Percentiles rank a stretch among this genome's conserved stretches.
These are phyloP conservation scores for Wickerhamiella occidentalis DNA, from an alignment of 805 yeast species.

Conservation along the genomic window DNA sequence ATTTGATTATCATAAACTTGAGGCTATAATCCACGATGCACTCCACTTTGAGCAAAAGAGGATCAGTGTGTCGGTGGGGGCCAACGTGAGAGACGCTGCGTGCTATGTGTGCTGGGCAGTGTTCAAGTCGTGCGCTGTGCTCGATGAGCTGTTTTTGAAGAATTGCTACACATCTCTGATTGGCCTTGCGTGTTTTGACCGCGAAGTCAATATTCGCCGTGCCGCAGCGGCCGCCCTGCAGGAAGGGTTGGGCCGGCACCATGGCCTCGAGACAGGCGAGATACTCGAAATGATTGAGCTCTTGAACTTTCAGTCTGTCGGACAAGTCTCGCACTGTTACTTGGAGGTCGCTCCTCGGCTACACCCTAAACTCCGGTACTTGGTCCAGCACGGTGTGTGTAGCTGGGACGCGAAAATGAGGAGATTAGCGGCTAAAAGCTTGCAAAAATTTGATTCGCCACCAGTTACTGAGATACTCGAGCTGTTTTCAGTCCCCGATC, in stretches of 20 bases:
- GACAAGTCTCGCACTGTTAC: conserved; percentile 35
- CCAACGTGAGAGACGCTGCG: conserved; percentile 70
- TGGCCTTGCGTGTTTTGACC: conserved; percentile 51
- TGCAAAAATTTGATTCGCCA: conserved; percentile 18
- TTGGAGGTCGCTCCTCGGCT: conserved; percentile 27
- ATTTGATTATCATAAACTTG: conserved; percentile 11
- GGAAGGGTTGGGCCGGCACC: conserved; percentile 71
- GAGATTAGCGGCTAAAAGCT: conserved; percentile 33
- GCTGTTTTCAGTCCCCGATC: neutral
- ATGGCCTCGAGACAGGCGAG: conserved; percentile 30
- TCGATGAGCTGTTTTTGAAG: neutral
- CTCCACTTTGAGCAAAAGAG: conserved; percentile 48
- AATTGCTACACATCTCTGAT: conserved; percentile 28
- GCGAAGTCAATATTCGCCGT: conserved; percentile 60
- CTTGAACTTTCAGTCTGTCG: conserved; percentile 41
- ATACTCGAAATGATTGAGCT: conserved; percentile 40
- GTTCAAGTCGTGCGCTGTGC: conserved; percentile 26
- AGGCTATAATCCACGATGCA: conserved; percentile 22
- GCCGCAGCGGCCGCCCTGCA: conserved; percentile 82
- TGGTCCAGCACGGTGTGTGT: conserved; percentile 28
- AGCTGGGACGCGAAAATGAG: conserved; percentile 35
- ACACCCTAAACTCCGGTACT: conserved; percentile 19
- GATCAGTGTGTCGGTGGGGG: conserved; percentile 43
- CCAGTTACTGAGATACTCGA: neutral
- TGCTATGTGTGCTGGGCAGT: conserved; percentile 79